Base-by-base conservation (phyloP, 163 green algal genomes). In the Volvox carteri region DNA sequence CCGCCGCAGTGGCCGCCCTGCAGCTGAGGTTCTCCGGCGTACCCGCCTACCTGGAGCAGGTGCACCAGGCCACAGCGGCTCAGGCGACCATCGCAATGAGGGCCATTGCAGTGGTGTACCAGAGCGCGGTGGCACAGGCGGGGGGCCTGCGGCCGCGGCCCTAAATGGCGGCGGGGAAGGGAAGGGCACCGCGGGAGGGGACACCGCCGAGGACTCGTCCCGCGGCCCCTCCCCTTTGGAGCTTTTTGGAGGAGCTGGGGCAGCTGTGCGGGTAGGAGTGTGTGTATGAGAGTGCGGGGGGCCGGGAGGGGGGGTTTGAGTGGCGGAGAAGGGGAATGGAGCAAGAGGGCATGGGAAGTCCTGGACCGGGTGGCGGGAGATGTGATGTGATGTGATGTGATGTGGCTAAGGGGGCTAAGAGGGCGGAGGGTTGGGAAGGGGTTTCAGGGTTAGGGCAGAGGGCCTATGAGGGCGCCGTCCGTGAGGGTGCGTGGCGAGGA, bases 61-160 rank as follows among this genome's bases (percentile, higher is more conserved):
- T 89, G 84, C 84, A 84, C 30, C 70, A 54, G 54, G 84, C 84
- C 39, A 89, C 84, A 4, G 72, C 72, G 28, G 33, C n/a, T 39
- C 84, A 89, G 52, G 62, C 67, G 39, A 54, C 4, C 18, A 84
- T 89, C 28, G 54, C 54, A 7, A 37, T 89, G 84, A 48, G 41
- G 41, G 68, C 83, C 50, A 88, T 88, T 4, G 83, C 83, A 50
- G 9, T 81, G 16, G 73, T 81, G 68, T 35, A 81, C 50, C 37
- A 74, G 60, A 72, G 2, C 14, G 60, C 60, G 60, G 60, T 4
- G 60, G 60, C n/a, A 28, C 25, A 9, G n/a, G 60, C 60, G 23
- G n/a, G n/a, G n/a, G n/a, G n/a, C n/a, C n/a, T n/a, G n/a, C n/a
- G n/a, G n/a, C n/a, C n/a, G n/a, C n/a, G n/a, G n/a, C n/a, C n/a